These are phyloP conservation scores for Teratosphaeria viscida DNA, from an alignment of 2,329 filamentous ascomycete genomes.

Conservation along the genomic window DNA sequence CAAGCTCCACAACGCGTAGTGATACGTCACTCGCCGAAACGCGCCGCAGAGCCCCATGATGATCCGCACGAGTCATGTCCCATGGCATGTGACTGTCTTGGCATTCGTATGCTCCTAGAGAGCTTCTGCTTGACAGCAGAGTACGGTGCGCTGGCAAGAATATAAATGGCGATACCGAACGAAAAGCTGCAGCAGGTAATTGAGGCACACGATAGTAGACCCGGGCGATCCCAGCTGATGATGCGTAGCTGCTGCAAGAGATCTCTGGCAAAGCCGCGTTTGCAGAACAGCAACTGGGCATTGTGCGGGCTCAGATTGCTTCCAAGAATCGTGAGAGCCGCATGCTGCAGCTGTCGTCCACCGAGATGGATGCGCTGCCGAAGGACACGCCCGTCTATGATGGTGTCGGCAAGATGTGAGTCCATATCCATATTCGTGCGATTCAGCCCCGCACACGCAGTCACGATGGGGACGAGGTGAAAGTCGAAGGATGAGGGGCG, in stretches of 20 bases:
- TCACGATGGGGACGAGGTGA: not conserved
- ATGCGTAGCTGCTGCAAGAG: constrained; percentile 68
- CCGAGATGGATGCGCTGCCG: constrained; percentile 69
- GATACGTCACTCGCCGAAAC: not conserved
- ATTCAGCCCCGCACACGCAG: not conserved
- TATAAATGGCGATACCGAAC: constrained; percentile 77
- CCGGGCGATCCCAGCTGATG: not conserved
- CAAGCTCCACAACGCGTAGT: not conserved
- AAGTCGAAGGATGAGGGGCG: not conserved
- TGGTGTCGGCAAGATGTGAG: constrained; percentile 90
- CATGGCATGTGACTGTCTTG: not conserved
- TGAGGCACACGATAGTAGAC: not conserved
- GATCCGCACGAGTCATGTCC: not conserved
- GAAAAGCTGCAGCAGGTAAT: constrained; percentile 85
- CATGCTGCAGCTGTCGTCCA: constrained; percentile 75
- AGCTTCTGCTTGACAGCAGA: not conserved
- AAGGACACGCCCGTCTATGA: constrained; percentile 76
- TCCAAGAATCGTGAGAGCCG: constrained; percentile 82
- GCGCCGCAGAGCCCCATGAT: not conserved
- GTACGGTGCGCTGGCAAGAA: not conserved
- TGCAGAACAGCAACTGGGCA: constrained; percentile 82
- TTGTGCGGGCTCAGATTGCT: constrained; percentile 74
- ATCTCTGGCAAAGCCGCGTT: constrained; percentile 83
- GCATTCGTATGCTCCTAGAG: not conserved
- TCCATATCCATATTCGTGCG: not conserved